Evolutionary conservation across 192 early-diverging fungal genomes (phyloP).

Genomic region (Coemansia sp.): DNA sequence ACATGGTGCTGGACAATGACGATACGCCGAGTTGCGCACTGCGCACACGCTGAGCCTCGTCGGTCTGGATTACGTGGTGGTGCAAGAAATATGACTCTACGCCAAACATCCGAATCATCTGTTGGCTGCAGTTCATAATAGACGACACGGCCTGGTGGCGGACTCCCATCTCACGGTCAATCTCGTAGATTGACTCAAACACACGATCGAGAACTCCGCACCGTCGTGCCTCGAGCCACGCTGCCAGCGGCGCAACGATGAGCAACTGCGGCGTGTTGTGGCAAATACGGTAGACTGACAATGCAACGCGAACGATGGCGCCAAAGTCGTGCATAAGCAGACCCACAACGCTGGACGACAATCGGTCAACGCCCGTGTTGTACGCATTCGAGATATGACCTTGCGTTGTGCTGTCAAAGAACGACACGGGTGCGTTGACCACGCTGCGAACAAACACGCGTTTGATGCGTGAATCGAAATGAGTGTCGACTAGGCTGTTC

Average conservation of each 20-base stretch:
- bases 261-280: constrained; percentile 25
- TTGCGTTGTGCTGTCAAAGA: constrained; percentile 32
- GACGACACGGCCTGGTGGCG: not conserved
- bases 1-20: constrained; percentile 57
- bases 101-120: constrained; percentile 64
- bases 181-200: constrained; percentile 3
- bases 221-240: constrained; percentile 12
- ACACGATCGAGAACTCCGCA: not conserved
- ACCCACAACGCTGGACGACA: constrained; percentile 10
- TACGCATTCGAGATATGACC: constrained; percentile 21
- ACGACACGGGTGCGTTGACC: constrained; percentile 34
- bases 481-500: constrained; percentile 1
- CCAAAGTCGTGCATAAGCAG: constrained; percentile 23
- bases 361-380: constrained; percentile 5
- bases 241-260: constrained; percentile 13
- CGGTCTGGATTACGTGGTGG: constrained; percentile 53
- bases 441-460: constrained; percentile 22
- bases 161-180: not conserved
- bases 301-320: not conserved
- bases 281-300: constrained; percentile 26
- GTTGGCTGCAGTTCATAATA: constrained; percentile 57
- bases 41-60: constrained; percentile 60
- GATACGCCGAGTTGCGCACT: constrained; percentile 61
- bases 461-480: constrained; percentile 19
- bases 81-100: constrained; percentile 56